Base-by-base conservation (phyloP, 768 basidiomycete species). In the Boletus rufocinnamomeus region DNA sequence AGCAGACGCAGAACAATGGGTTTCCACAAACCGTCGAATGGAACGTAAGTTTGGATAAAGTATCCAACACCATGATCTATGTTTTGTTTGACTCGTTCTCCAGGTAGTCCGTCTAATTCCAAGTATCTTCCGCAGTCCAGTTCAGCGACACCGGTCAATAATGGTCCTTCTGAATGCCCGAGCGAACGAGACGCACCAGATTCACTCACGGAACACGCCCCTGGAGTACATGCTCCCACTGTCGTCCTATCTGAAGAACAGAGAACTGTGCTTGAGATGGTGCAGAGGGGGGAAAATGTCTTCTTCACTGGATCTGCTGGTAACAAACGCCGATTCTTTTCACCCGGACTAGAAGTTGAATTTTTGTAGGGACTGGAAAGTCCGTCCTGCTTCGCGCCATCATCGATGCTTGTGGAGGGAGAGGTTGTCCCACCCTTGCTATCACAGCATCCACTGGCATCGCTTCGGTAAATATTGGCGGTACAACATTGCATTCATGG, bases 261-360 rank as follows among this genome's bases (percentile, higher is more conserved):
- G 69, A 68, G 63, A 48, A 50, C 53, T 4, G 80, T 88, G 7
- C 68, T 88, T 8, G 63, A 75, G 16, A 72, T 67, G 63, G 89
- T 93, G 8, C 79, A 83, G 46, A 74, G 74, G 11, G 84, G 86
- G 4, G 73, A 81, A 61, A 92, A 77, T 65, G 84, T 93, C 9
- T 94, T 94, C 73, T 94, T 94, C 70, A 93, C 92, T 0, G 93
- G 93, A 2, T 88, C 89, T 19, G 93, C 93, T 52, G 91, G 91
- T 72, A 57, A 32, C 30, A 38, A 13, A 28, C 38, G 19, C 28
- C 1, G 2, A 2, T 7, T 47, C 11, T 34, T 38, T 44, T 40
- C 35, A 27, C 37, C 16, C 37, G 10, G 25, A n/a, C 37, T 43
- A 13, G 21, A 48, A 30, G 38, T 38, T 60, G 32, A 69, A 14